Conservation (phyloP, 139 green algal species). For the Coelastrella sp. region DNA sequence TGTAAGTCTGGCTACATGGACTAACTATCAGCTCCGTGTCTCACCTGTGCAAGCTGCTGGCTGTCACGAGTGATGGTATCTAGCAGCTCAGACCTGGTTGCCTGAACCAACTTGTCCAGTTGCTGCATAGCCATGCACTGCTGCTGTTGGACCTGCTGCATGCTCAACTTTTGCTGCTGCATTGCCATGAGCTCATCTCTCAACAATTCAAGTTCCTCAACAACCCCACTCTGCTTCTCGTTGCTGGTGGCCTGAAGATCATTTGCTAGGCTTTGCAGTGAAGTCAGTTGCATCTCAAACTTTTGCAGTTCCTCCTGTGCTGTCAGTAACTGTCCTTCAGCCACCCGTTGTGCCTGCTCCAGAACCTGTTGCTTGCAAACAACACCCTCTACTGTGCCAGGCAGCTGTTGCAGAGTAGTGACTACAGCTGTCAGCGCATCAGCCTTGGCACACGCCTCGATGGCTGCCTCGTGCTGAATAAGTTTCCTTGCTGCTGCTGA, state of each 20-base stretch:
- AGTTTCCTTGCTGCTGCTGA: neutral
- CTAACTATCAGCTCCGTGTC: too few species aligned
- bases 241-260: neutral
- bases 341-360: conserved; percentile 24
- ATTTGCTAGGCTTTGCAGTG: neutral
- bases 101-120: neutral
- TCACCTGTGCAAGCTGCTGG: conserved; percentile 31
- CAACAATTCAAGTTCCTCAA: neutral
- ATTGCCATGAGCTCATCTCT: neutral
- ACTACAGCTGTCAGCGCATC: neutral
- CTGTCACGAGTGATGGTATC: neutral
- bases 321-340: conserved; percentile 31
- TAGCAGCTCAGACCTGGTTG: neutral
- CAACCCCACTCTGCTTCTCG: neutral
- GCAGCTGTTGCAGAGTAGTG: neutral
- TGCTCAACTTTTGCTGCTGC: neutral
- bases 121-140: conserved; percentile 8
- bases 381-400: neutral
- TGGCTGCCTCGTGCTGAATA: neutral
- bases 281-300: neutral
- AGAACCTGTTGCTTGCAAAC: conserved; percentile 2
- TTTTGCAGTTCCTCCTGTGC: neutral
- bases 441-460: conserved; percentile 28
- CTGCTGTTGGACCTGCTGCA: conserved; percentile 18
- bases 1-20: too few species aligned